These are phyloP conservation scores for Peronospora destructor DNA, from an alignment of 352 stramenopile species.

Conservation along the genomic window DNA sequence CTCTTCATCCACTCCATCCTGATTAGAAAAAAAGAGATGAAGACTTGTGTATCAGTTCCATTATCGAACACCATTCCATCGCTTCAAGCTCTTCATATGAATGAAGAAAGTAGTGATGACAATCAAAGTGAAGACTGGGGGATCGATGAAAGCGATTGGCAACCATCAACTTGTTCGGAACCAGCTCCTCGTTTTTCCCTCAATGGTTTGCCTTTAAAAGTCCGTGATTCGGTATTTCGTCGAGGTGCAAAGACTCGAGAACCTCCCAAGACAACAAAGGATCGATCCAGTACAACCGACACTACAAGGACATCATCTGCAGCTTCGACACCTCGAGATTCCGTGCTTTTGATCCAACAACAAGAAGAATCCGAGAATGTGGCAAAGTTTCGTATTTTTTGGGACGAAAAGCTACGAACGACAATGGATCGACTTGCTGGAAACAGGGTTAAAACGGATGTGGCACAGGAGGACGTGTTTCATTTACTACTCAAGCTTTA, in stretches of 20 bases:
- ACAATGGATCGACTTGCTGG: constrained; percentile 50
- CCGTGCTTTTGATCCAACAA: constrained; percentile 4
- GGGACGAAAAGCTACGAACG: constrained; percentile 65
- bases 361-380: constrained; percentile 31
- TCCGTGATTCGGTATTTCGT: constrained; percentile 41
- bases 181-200: constrained; percentile 37
- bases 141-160: constrained; percentile 44
- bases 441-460: constrained; percentile 18
- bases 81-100: neutral
- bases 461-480: constrained; percentile 41
- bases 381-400: constrained; percentile 71
- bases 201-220: constrained; percentile 32
- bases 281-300: constrained; percentile 21
- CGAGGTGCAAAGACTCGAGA: constrained; percentile 4
- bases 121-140: constrained; percentile 33
- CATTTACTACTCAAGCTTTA: constrained; percentile 74
- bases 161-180: constrained; percentile 42
- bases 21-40: too few relatives aligned
- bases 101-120: constrained; percentile 28
- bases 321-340: constrained; percentile 24
- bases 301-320: constrained; percentile 26
- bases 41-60: too few relatives aligned
- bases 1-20: too few relatives aligned
- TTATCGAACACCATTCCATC: neutral
- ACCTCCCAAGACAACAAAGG: constrained; percentile 26